Conservation (phyloP, 2,329 filamentous ascomycete species). For the Bipolaris gigantea region DNA sequence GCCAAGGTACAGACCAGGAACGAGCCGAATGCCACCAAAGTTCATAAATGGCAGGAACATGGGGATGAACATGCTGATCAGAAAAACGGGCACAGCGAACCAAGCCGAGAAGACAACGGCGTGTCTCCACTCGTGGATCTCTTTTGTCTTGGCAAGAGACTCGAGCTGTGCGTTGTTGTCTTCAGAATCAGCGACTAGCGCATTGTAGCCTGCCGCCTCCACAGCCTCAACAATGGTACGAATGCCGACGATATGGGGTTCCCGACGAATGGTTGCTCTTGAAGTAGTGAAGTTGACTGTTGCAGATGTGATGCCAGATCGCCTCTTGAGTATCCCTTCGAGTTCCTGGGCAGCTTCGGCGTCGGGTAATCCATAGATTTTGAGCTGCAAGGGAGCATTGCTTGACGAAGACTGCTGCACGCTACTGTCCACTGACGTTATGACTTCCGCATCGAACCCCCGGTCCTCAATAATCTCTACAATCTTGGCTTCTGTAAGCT, state of each 20-base stretch:
- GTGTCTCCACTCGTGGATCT: conserved; percentile 88
- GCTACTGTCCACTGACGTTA: conserved; percentile 71
- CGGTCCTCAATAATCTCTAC: conserved; percentile 83
- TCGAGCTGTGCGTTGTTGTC: conserved; percentile 97
- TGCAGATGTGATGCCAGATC: conserved; percentile 74
- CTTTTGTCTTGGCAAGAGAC: conserved; percentile 91
- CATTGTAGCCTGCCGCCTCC: conserved; percentile 83
- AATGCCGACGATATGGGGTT: conserved; percentile 72
- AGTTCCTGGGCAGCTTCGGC: conserved; percentile 71
- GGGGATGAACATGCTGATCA: conserved; percentile 91
- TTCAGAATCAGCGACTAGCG: conserved; percentile 84
- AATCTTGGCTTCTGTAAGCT: conserved; percentile 73
- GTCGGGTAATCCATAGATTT: conserved; percentile 77
- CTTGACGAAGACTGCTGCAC: conserved; percentile 56
- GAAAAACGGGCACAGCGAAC: conserved; percentile 87
- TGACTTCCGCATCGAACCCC: conserved; percentile 82
- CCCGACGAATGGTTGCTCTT: conserved; percentile 72
- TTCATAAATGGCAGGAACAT: conserved; percentile 79
- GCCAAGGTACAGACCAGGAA: conserved; percentile 80
- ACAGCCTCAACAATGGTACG: conserved; percentile 79
- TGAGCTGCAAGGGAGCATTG: conserved; percentile 71
- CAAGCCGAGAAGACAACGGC: conserved; percentile 76
- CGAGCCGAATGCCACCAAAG: conserved; percentile 69
- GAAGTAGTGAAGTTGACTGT: conserved; percentile 73
- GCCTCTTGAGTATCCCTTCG: conserved; percentile 65